Percentiles rank a stretch among this genome's conserved stretches.
phyloP scores from a whole-genome alignment of 2,329 filamentous ascomycete species.

The Fusarium palustre region DNA sequence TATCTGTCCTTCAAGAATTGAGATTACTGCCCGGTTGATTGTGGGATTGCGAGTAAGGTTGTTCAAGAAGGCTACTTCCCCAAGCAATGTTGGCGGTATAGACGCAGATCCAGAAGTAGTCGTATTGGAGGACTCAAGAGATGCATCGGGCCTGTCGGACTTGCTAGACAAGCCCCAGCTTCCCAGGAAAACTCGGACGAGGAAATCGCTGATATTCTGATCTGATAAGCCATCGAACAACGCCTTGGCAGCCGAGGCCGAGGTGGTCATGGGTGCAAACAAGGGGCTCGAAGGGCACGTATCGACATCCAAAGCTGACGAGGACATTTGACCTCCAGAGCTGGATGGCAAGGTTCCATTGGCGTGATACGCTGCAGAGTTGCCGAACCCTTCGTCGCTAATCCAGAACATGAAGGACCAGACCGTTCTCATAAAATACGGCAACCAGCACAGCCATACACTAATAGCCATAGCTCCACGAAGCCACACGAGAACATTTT shows the following conservation, averaged over 20 bases:
- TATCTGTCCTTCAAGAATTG: slow-evolving; percentile 89
- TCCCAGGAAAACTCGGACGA: slow-evolving; percentile 49
- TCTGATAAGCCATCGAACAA: slow-evolving; percentile 48
- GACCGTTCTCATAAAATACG: slow-evolving; percentile 88
- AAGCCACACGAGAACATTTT: slow-evolving; percentile 80
- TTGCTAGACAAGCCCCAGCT: slow-evolving; percentile 47
- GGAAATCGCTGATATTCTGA: slow-evolving; percentile 50
- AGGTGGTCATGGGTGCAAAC: slow-evolving; percentile 50
- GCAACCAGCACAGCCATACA: slow-evolving; percentile 90
- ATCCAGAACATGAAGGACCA: slow-evolving; percentile 98
- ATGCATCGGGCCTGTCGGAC: slow-evolving; percentile 36
- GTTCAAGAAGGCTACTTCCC: slow-evolving; percentile 67
- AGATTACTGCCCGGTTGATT: slow-evolving; percentile 83
- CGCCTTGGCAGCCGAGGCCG: slow-evolving; percentile 48
- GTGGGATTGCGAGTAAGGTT: slow-evolving; percentile 75
- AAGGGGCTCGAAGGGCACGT: slow-evolving; percentile 54
- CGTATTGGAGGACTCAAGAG: slow-evolving; percentile 25
- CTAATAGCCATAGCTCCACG: slow-evolving; percentile 81
- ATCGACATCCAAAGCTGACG: slow-evolving; percentile 45
- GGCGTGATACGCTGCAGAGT: slow-evolving; percentile 44
- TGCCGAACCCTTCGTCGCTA: slow-evolving; percentile 77
- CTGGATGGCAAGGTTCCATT: slow-evolving; percentile 39
- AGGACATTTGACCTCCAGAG: slow-evolving; percentile 48
- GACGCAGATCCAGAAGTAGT: slow-evolving; percentile 25
- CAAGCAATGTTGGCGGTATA: slow-evolving; percentile 58